phyloP scores from a whole-genome alignment of 192 early-diverging fungal genomes.

The Spizellomyces sp. region DNA sequence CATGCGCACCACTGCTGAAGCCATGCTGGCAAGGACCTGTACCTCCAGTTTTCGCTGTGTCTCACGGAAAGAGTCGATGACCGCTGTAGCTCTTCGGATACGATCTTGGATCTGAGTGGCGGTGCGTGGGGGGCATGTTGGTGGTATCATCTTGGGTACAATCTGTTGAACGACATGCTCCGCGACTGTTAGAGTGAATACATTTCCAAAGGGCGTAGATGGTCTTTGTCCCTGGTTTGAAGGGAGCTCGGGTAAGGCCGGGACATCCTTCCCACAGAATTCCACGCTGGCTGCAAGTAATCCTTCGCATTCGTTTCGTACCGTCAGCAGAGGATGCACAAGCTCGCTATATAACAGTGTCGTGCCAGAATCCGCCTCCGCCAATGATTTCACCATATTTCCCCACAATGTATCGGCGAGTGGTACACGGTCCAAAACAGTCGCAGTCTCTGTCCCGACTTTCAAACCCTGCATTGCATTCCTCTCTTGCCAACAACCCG shows the following conservation, averaged over 20 bases:
- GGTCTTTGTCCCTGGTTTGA: conserved; percentile 24
- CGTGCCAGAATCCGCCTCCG: conserved; percentile 56
- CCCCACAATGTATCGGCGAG: conserved; percentile 59
- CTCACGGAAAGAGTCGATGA: conserved; percentile 62
- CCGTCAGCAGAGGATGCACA: conserved; percentile 58
- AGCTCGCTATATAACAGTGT: conserved; percentile 67
- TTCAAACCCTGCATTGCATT: background rate
- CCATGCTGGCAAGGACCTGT: conserved; percentile 69
- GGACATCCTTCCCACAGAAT: conserved; percentile 50
- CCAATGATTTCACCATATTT: conserved; percentile 50
- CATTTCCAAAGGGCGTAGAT: conserved; percentile 40
- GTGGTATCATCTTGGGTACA: conserved; percentile 35
- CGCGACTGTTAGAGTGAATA: conserved; percentile 43
- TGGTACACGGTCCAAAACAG: conserved; percentile 38
- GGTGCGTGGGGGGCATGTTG: conserved; percentile 30
- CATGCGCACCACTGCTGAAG: conserved; percentile 80
- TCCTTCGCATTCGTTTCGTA: conserved; percentile 67
- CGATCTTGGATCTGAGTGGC: conserved; percentile 23
- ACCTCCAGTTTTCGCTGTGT: conserved; percentile 59
- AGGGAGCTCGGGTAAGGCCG: conserved; percentile 58
- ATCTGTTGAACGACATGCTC: conserved; percentile 41
- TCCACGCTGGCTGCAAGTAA: conserved; percentile 67
- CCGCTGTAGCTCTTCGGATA: conserved; percentile 58
- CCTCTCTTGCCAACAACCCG: conserved; percentile 29
- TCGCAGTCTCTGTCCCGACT: conserved; percentile 30